Percentiles rank a stretch among this genome's conserved stretches.
Evolutionary conservation across 108 stramenopile genomes (phyloP).

Genomic region (Aurantiochytrium sp.): DNA sequence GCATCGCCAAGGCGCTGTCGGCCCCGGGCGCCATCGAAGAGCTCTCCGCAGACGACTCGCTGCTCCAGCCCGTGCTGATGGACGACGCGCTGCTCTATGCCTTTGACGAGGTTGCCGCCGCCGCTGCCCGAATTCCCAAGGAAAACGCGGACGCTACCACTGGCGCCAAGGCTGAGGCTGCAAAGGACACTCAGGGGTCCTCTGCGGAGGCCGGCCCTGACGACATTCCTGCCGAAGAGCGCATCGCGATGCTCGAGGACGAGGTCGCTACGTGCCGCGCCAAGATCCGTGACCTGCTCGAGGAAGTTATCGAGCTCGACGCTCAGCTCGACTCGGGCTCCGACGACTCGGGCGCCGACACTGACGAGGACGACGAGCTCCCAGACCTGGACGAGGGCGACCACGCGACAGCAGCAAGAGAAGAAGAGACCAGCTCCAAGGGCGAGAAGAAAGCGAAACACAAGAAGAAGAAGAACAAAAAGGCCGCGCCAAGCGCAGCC

Average conservation of each 20-base stretch:
- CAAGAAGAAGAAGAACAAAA: too few relatives aligned
- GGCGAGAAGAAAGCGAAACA: too few relatives aligned
- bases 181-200: too few relatives aligned
- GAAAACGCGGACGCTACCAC: neutral
- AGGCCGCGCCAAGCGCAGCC: too few relatives aligned
- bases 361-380: neutral
- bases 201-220: too few relatives aligned
- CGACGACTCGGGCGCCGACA: neutral
- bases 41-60: neutral
- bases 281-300: slow-evolving; percentile 14
- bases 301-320: slow-evolving; percentile 8
- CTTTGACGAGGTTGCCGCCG: neutral
- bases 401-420: too few relatives aligned
- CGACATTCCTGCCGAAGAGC: slow-evolving; percentile 7
- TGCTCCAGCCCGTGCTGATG: neutral
- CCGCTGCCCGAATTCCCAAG: neutral
- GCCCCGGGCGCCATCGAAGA: neutral
- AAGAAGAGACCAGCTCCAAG: too few relatives aligned
- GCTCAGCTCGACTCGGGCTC: neutral
- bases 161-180: neutral
- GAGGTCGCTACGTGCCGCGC: neutral
- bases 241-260: slow-evolving; percentile 23
- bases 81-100: neutral
- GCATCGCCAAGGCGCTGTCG: neutral
- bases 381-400: neutral